These are phyloP conservation scores for Aureobasidium lini DNA, from an alignment of 2,329 filamentous ascomycete genomes.

Conservation along the genomic window DNA sequence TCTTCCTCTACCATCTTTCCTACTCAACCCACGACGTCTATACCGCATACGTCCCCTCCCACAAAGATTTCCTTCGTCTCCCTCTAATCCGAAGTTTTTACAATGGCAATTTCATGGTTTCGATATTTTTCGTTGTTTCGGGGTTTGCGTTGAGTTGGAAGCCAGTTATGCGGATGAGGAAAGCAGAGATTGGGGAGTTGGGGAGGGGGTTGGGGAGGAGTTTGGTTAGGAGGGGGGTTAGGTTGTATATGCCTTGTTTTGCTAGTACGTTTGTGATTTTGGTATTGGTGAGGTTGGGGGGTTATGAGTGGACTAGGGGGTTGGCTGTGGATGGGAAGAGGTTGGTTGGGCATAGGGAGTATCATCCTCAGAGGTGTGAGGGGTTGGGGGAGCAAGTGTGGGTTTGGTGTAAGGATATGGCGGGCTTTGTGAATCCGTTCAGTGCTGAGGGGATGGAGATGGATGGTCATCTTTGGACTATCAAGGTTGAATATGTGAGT, in stretches of 20 bases:
- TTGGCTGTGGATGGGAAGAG: slow-evolving; percentile 14
- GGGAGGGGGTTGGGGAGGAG: slow-evolving; percentile 15
- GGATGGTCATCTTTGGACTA: slow-evolving; percentile 54
- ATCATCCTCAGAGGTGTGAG: not conserved
- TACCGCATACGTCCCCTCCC: slow-evolving; percentile 13
- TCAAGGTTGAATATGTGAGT: slow-evolving; percentile 22
- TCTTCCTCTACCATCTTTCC: slow-evolving; percentile 19
- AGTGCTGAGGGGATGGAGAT: not conserved
- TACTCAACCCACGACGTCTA: slow-evolving; percentile 10
- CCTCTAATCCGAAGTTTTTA: slow-evolving; percentile 49
- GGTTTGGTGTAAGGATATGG: slow-evolving; percentile 32
- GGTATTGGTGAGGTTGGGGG: not conserved
- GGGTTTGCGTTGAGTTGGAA: slow-evolving; percentile 52
- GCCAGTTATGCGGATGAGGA: slow-evolving; percentile 16
- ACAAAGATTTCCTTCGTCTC: slow-evolving; percentile 34
- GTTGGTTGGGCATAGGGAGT: slow-evolving; percentile 9
- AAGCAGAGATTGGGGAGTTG: slow-evolving; percentile 22
- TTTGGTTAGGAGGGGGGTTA: slow-evolving; percentile 17
- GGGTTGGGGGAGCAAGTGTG: slow-evolving; percentile 16
- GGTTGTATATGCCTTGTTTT: slow-evolving; percentile 18
- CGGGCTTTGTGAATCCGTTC: slow-evolving; percentile 13
- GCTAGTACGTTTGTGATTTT: slow-evolving; percentile 17
- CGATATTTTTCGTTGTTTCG: slow-evolving; percentile 55
- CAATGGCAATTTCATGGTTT: slow-evolving; percentile 49
- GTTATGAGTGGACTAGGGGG: slow-evolving; percentile 15